These are phyloP conservation scores for Logfia minima DNA, from an alignment of 129 eudicot genomes.

Conservation along the genomic window DNA sequence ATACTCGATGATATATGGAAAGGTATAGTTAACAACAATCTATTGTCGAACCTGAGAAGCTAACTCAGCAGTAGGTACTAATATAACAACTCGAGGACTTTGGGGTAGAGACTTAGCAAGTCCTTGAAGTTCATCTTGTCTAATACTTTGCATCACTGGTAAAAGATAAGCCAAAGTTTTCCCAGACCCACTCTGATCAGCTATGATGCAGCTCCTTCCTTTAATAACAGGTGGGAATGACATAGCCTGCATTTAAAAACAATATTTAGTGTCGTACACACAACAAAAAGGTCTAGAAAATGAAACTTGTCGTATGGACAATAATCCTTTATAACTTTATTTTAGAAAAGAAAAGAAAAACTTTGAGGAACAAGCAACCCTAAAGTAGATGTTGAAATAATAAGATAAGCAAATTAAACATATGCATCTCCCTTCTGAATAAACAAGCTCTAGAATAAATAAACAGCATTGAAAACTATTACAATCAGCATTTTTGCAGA, in stretches of 20 bases:
- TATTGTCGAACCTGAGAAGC: conserved; percentile 77
- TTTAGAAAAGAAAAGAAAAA: too few relatives aligned
- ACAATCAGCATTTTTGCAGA: not conserved
- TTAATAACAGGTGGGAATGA: conserved; percentile 65
- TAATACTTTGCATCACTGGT: conserved; percentile 77
- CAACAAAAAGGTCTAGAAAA: not conserved
- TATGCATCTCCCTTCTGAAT: too few relatives aligned
- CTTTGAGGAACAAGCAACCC: too few relatives aligned
- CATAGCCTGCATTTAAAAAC: conserved; percentile 65
- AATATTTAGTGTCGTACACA: not conserved
- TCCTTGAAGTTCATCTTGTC: conserved; percentile 95
- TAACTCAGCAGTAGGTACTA: conserved; percentile 98
- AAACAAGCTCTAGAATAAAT: not conserved
- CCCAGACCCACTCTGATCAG: conserved; percentile 99
- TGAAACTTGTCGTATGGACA: not conserved
- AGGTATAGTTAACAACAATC: conserved; percentile 5
- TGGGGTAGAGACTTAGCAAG: conserved; percentile 61
- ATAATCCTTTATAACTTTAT: not conserved
- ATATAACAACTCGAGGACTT: conserved; percentile 78
- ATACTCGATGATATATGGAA: conserved; percentile 14
- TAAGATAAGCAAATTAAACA: too few relatives aligned
- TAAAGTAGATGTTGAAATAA: too few relatives aligned
- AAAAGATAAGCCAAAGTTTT: conserved; percentile 93
- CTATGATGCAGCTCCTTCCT: conserved; percentile 84
- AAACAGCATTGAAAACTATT: conserved; percentile 1